phyloP scores from a whole-genome alignment of 257 asterid genomes.

The Ligustrum vulgare region DNA sequence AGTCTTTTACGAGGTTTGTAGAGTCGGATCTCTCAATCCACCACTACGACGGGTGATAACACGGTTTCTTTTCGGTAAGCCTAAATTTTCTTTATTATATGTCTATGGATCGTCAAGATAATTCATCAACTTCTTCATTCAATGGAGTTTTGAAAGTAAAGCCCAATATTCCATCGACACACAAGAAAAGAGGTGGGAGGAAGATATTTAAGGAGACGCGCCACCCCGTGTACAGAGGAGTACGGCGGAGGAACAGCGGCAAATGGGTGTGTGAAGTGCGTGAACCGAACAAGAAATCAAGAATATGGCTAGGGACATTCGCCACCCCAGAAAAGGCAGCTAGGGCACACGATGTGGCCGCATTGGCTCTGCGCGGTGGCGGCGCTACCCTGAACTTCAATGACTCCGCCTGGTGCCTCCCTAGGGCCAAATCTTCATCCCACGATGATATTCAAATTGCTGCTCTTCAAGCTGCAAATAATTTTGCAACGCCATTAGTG shows the following conservation, averaged over 20 bases:
- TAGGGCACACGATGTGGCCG: constrained; percentile 49
- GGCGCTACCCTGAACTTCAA: constrained; percentile 34
- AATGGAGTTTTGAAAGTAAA: neutral
- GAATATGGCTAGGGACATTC: constrained; percentile 53
- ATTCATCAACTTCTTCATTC: constrained; percentile 20
- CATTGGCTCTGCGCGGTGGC: constrained; percentile 47
- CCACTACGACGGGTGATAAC: too few relatives aligned
- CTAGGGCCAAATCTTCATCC: constrained; percentile 29
- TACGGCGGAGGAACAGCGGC: constrained; percentile 28
- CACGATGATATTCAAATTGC: constrained; percentile 38
- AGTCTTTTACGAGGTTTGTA: too few relatives aligned
- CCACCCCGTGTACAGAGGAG: constrained; percentile 32
- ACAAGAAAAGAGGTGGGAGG: constrained; percentile 26
- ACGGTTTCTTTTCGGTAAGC: neutral
- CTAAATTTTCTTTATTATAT: too few relatives aligned
- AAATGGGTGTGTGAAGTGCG: constrained; percentile 34
- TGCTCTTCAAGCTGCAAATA: too few relatives aligned
- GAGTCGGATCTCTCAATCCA: too few relatives aligned
- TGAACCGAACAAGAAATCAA: constrained; percentile 36
- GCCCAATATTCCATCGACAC: neutral
- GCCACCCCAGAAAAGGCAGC: constrained; percentile 50
- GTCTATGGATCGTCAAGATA: neutral
- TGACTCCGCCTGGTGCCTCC: constrained; percentile 28
- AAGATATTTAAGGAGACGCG: constrained; percentile 32
- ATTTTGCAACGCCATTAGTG: constrained; percentile 1